Evolutionary conservation across 1,139 yeast genomes (phyloP).

Genomic region (Meyerozyma guilliermondii): DNA sequence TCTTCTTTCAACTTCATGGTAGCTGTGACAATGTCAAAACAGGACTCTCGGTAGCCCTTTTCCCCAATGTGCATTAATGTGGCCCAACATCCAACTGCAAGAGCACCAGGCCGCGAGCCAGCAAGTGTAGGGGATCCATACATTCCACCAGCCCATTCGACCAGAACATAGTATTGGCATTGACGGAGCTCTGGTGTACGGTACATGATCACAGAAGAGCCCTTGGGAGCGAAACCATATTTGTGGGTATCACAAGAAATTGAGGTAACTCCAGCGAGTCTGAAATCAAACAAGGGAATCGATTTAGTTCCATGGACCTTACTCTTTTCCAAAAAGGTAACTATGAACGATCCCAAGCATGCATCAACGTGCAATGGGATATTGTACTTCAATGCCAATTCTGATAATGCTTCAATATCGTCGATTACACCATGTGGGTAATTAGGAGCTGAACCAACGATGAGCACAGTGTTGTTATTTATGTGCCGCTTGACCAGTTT

Average conservation of each 20-base stretch:
- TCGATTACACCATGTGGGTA: conserved; percentile 96
- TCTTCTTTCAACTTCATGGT: conserved; percentile 54
- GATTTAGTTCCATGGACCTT: conserved; percentile 41
- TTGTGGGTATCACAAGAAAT: conserved; percentile 97
- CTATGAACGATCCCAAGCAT: conserved; percentile 88
- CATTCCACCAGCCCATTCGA: conserved; percentile 92
- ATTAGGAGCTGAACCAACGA: conserved; percentile 94
- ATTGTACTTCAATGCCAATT: conserved; percentile 55
- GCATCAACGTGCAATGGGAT: conserved; percentile 94
- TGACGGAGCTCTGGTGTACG: conserved; percentile 60
- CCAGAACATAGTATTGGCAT: conserved; percentile 76
- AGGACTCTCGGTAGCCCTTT: conserved; percentile 66
- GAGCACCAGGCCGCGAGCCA: conserved; percentile 95
- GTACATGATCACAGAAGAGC: conserved; percentile 90
- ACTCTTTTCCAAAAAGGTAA: conserved; percentile 70
- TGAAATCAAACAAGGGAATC: conserved; percentile 74
- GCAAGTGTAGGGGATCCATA: conserved; percentile 97
- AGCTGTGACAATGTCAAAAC: conserved; percentile 62
- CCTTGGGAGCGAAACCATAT: conserved; percentile 97
- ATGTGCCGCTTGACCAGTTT: conserved; percentile 58
- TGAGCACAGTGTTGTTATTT: conserved; percentile 71
- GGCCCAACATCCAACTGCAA: conserved; percentile 97
- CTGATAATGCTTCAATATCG: conserved; percentile 70
- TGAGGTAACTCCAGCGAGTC: conserved; percentile 92
- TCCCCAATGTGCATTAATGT: conserved; percentile 77